Evolutionary conservation across 1,139 yeast genomes (phyloP).

Genomic region (Pichia cactophila): DNA sequence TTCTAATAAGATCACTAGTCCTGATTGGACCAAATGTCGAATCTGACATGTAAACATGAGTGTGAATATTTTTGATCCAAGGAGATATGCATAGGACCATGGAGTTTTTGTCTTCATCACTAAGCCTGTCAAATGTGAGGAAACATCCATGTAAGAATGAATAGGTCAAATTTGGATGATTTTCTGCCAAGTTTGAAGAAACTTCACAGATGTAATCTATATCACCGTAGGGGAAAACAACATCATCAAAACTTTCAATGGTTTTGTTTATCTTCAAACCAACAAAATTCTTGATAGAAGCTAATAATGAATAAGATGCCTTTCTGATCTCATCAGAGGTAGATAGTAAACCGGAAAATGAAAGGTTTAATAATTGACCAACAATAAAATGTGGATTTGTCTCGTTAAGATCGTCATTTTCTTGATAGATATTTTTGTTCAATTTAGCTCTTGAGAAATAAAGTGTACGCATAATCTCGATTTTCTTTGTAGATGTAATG

Average conservation of each 20-base stretch:
- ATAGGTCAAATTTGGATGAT: slow-evolving; percentile 55
- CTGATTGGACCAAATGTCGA: slow-evolving; percentile 54
- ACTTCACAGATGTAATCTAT: slow-evolving; percentile 56
- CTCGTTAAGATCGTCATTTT: slow-evolving; percentile 20
- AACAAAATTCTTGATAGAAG: slow-evolving; percentile 56
- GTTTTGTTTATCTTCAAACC: slow-evolving; percentile 55
- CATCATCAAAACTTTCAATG: slow-evolving; percentile 49
- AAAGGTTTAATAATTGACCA: slow-evolving; percentile 57
- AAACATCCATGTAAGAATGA: slow-evolving; percentile 58
- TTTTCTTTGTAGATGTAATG: slow-evolving; percentile 51
- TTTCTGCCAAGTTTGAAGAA: slow-evolving; percentile 48
- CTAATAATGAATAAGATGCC: slow-evolving; percentile 57
- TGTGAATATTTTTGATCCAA: slow-evolving; percentile 69
- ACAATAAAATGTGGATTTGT: slow-evolving; percentile 35
- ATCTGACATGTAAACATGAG: slow-evolving; percentile 45
- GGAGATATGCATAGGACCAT: slow-evolving; percentile 58
- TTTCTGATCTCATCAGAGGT: slow-evolving; percentile 51
- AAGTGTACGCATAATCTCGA: slow-evolving; percentile 61
- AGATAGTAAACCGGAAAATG: slow-evolving; percentile 61
- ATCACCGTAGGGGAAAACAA: slow-evolving; percentile 68
- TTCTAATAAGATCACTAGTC: slow-evolving; percentile 55
- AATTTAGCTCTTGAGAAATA: slow-evolving; percentile 55
- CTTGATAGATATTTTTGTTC: slow-evolving; percentile 13
- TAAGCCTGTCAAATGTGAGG: slow-evolving; percentile 41
- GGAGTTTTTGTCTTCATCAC: slow-evolving; percentile 31